Conservation (phyloP, 371 early-diverging fungal species). For the Rhizomucor pusillus region DNA sequence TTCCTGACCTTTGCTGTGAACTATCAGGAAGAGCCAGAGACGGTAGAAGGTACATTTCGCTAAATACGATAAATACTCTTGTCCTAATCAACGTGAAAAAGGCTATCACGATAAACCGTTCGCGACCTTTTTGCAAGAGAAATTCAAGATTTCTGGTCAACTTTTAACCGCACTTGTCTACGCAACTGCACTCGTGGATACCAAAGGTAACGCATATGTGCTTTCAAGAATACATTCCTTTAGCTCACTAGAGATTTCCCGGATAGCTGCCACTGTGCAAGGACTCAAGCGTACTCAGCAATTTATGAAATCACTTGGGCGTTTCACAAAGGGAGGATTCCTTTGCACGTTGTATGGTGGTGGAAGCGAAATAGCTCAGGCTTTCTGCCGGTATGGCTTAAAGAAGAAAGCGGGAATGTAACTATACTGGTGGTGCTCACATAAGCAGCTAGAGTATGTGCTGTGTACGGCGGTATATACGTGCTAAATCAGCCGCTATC, state of each 20-base stretch:
- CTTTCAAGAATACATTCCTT: neutral
- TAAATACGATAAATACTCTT: neutral
- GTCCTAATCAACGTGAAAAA: neutral
- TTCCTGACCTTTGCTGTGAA: constrained; percentile 73
- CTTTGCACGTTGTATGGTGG: constrained; percentile 87
- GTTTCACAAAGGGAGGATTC: constrained; percentile 84
- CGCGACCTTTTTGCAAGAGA: constrained; percentile 49
- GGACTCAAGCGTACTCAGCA: constrained; percentile 66
- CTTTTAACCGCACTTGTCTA: constrained; percentile 67
- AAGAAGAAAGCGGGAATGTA: neutral
- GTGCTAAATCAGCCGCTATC: constrained; percentile 62
- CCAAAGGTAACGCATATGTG: constrained; percentile 25
- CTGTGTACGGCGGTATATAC: constrained; percentile 89
- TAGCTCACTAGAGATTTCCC: neutral
- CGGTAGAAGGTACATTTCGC: constrained; percentile 26
- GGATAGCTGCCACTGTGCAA: constrained; percentile 29
- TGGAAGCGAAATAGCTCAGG: constrained; percentile 87
- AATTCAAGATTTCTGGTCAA: constrained; percentile 67
- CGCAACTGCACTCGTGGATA: constrained; percentile 67
- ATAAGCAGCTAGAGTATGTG: constrained; percentile 58
- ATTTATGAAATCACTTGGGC: constrained; percentile 83
- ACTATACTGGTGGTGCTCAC: neutral
- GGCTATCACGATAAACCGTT: constrained; percentile 22
- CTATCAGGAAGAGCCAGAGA: constrained; percentile 32
- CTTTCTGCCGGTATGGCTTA: constrained; percentile 78